phyloP scores from a whole-genome alignment of 768 basidiomycete genomes.

The Boletus bicolor region DNA sequence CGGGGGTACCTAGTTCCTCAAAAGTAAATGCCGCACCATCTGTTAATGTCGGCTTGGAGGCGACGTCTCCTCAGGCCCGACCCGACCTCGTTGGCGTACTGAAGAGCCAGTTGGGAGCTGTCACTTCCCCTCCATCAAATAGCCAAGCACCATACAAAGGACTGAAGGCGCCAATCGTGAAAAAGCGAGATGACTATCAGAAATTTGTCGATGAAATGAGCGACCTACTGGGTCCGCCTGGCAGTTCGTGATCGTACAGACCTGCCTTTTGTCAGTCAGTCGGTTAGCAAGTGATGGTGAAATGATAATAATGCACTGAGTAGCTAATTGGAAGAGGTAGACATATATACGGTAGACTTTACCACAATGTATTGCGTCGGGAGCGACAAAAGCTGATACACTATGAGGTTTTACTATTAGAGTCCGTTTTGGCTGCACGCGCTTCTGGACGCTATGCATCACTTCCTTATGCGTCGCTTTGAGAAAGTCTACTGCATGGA shows the following conservation, averaged over 20 bases:
- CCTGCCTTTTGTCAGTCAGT: neutral
- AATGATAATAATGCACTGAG: neutral
- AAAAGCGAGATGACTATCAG: conserved; percentile 65
- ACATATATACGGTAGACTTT: no score
- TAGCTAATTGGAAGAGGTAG: neutral
- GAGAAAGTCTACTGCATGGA: no score
- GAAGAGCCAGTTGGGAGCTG: conserved; percentile 56
- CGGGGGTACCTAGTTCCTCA: conserved; percentile 32
- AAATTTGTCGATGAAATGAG: conserved; percentile 77
- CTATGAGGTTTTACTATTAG: no score
- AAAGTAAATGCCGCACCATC: conserved; percentile 67
- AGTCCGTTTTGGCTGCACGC: no score
- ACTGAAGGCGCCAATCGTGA: conserved; percentile 29
- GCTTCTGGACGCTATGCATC: no score
- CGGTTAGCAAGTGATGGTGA: neutral
- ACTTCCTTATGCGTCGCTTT: no score
- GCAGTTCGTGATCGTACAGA: conserved; percentile 9
- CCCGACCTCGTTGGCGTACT: conserved; percentile 67
- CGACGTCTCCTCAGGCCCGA: conserved; percentile 38
- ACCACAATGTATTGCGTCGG: no score
- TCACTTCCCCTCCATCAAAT: conserved; percentile 20
- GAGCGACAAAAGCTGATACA: no score
- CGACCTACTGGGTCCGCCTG: conserved; percentile 48
- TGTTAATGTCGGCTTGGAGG: conserved; percentile 34
- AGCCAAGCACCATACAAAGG: conserved; percentile 16